Evolutionary conservation across 805 yeast species (phyloP), one percentile per base, ranked within the genome.

Genomic region (Ogataea saltuana): DNA sequence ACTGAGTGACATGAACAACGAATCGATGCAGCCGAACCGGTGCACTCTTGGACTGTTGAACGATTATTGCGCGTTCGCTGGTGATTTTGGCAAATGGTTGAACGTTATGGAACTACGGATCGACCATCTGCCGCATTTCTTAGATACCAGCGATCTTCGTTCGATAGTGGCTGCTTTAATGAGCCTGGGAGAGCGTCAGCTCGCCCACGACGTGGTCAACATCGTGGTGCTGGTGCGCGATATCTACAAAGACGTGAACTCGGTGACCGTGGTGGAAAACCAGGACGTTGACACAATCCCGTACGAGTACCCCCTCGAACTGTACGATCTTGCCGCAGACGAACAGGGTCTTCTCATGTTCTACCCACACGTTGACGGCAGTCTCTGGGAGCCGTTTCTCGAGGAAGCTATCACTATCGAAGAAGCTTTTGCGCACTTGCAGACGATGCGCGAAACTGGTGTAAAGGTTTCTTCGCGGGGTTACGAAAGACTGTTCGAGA

Each of bases 21-120:
- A 45, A 1, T 53, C 49, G 4, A 34, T 46, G 34, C 42, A 39
- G 4, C 54, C 60, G 9, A 51, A 52, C 21, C 48, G 64, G 32
- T 27, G 40, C 9, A 46, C 57, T 2, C 29, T 59, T 12, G 34
- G 43, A 13, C 23, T 46, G 9, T 30, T 60, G 41, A 46, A 46
- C 16, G 47, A 33, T 11, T 53, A 48, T 28, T 39, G 48, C 33
- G 48, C 45, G 1, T 27, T 42, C 12, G 39, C 28, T 2, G 28
- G 33, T 7, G 58, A 61, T 34, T 18, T 46, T 3, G 39, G 37
- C 18, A 39, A 25, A 15, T 42, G 59, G 44, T 25, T 58, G 19
- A 59, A 50, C 22, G 26, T 56, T 15, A 43, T 58, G 42, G 55
- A 58, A 30, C 37, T 56, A 9, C 43, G 57, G n/a, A 33, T 54